Base-by-base conservation (phyloP, 2,329 filamentous ascomycete species). In the Aspergillus proliferans region DNA sequence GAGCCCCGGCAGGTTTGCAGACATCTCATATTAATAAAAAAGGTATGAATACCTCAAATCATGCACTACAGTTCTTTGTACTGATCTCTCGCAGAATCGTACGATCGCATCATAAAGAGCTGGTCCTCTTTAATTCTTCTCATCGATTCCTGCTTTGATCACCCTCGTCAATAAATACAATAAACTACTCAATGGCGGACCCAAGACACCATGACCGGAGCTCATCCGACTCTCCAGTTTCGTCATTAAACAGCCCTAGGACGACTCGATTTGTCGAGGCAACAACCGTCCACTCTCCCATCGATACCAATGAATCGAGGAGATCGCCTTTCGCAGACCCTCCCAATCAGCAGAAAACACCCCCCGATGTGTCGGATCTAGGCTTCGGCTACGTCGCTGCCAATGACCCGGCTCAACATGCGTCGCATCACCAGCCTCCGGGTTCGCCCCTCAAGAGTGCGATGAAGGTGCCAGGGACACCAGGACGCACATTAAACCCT, bases 311-410 rank as follows among this genome's bases (percentile, higher is more conserved):
- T 39, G 69, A 74, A 52, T 59, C 63, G 57, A 60, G 59, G 36
- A 60, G 61, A 46, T 74, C 74, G n/a, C 76, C 77, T 5, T 80
- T 81, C 59, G 68, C 71, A 53, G 76, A 81, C 50, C 76, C 76
- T 46, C 66, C 72, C 10, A 58, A 47, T n/a, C 71, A 77, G 64
- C 73, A 73, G 60, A 72, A 73, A 53, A 72, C 75, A 24, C 74
- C 76, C 63, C 77, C 61, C 34, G 67, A 69, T 50, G 87, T 91
- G 28, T 87, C 85, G 51, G 90, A 95, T 72, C 82, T 95, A 56
- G 91, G 91, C 57, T 96, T 97, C 70, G 90, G 91, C 67, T 96
- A 95, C 73, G 87, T 96, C 65, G 78, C 75, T 55, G 69, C 82
- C 60, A 78, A 78, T 58, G 72, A 76, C 54, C 67, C 73, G 24